phyloP scores from a whole-genome alignment of 306 rosid genomes.

The Prunus fruticosa region DNA sequence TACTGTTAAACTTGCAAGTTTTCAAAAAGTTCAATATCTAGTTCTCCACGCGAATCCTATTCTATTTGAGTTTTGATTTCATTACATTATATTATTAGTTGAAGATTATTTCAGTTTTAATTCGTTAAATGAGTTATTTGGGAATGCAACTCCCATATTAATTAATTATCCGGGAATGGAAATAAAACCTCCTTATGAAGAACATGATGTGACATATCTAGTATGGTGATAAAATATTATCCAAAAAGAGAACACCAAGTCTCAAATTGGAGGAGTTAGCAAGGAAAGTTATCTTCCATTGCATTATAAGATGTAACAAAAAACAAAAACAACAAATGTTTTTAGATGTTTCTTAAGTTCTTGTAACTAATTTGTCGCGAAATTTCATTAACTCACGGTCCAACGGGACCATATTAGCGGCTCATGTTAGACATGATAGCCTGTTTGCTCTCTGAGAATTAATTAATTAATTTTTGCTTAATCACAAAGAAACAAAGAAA shows the following conservation, averaged over 20 bases:
- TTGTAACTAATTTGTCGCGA: not conserved
- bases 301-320: too few relatives aligned
- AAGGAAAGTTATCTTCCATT: not conserved
- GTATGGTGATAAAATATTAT: too few relatives aligned
- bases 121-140: too few relatives aligned
- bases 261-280: not conserved
- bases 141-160: accelerated
- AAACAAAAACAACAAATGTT: not conserved
- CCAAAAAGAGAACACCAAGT: too few relatives aligned
- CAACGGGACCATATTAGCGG: not conserved
- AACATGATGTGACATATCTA: too few relatives aligned
- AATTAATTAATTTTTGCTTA: not conserved
- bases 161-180: accelerated
- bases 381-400: not conserved
- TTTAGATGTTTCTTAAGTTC: not conserved
- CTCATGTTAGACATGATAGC: not conserved
- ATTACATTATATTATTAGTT: accelerated
- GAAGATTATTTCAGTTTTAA: too few relatives aligned
- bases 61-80: too few relatives aligned
- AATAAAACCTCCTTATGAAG: too few relatives aligned
- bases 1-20: too few relatives aligned
- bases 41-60: too few relatives aligned
- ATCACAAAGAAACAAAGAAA: not conserved
- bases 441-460: too few relatives aligned
- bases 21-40: too few relatives aligned